Evolutionary conservation across 352 stramenopile species (phyloP), one percentile per base, ranked within the genome.

Genomic region (Lagenidium sp.): DNA sequence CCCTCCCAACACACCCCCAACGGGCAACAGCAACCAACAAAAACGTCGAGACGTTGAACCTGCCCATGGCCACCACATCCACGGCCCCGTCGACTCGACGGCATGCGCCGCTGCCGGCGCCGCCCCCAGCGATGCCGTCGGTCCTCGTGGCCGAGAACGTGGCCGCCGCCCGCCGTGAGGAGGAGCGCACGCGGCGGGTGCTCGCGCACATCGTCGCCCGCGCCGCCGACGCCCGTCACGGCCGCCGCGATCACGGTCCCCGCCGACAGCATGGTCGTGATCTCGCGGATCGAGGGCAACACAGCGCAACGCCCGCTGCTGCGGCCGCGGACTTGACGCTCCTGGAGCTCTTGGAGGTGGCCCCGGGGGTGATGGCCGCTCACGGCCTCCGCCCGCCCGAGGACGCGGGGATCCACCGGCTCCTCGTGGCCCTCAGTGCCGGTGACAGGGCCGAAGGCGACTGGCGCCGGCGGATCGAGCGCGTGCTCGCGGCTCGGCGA

Each of bases 281-380:
- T 29, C 5, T 28, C 21, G 12, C 4, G 16, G n/a, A 20, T 34
- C 22, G 41, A 45, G 5, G 35, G 19, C 6, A 23, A 28, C 15
- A 24, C 36, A 10, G 32, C 36, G 32, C 21, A 21, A 7, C 4
- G 29, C 49, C 11, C 41, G 29, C 10, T 30, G 37, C 19, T 11
- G 19, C 10, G 24, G 40, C 40, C 11, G 15, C 26, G 3, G 43
- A 65, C 6, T 41, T 85, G 35, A 76, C 69, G 47, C 53, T 85
- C 4, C 73, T 82, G 26, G 74, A 84, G 36, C 53, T 86, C 15
- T 73, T 84, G 22, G 61, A 84, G 36, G 68, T 70, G 23, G 82
- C 74, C 2, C 64, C 59, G 24, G 46, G 37, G 0, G 62, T 86
- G 12, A 78, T 86, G 32, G 59, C 69, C 20, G 70, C 58, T 18